Conservation (phyloP, 768 basidiomycete genomes). For the Leccinum truebloodii region DNA sequence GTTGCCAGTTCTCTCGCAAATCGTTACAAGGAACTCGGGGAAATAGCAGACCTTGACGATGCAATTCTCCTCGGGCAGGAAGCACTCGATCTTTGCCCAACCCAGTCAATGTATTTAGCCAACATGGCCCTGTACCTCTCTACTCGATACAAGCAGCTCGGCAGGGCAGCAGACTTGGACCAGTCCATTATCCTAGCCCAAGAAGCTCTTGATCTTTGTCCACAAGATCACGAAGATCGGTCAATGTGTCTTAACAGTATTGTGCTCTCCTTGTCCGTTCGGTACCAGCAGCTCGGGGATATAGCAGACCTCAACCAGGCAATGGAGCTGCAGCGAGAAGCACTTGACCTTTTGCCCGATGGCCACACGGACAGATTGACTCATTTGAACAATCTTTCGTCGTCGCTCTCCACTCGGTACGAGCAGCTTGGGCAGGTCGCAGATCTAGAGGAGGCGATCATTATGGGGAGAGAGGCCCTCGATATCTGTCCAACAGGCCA, state of each 20-base stretch:
- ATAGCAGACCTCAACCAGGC: not conserved
- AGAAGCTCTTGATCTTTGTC: not conserved
- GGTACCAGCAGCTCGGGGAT: not conserved
- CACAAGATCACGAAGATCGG: not conserved
- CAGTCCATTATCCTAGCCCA: not conserved
- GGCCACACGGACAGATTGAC: not conserved
- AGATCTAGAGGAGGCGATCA: no score
- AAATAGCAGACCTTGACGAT: not conserved
- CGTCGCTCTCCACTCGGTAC: no score
- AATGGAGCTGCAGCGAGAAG: not conserved
- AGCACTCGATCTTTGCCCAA: not conserved
- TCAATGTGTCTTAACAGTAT: no score
- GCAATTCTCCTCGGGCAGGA: not conserved
- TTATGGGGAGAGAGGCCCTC: no score
- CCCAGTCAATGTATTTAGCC: not conserved
- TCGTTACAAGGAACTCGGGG: not conserved
- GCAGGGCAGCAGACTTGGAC: not conserved
- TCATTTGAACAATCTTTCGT: not conserved
- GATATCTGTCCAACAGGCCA: no score
- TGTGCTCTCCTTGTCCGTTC: not conserved
- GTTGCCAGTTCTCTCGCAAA: not conserved
- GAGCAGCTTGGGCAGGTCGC: no score
- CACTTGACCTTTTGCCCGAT: not conserved
- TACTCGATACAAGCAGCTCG: not conserved
- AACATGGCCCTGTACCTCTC: not conserved